Percentiles rank a stretch among this genome's conserved stretches.
These are phyloP conservation scores for Vicia faba DNA, from an alignment of 306 rosid genomes.

Conservation along the genomic window DNA sequence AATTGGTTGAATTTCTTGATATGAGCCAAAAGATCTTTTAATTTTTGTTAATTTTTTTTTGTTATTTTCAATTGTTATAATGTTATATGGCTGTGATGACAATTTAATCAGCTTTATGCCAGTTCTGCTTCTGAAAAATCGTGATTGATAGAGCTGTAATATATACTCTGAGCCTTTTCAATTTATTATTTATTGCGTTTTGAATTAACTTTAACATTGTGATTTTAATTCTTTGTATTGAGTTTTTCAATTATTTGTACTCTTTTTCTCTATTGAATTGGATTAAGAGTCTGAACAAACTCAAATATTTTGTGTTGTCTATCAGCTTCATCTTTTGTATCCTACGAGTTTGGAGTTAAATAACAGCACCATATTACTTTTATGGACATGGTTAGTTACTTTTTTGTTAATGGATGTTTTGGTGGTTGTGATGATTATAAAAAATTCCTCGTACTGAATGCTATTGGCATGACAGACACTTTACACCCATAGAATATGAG, in stretches of 20 bases:
- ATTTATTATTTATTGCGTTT: neutral
- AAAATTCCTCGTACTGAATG: constrained; percentile 98
- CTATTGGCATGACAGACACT: constrained; percentile 95
- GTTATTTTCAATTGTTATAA: neutral
- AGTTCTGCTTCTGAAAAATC: constrained; percentile 93
- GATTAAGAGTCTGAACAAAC: neutral
- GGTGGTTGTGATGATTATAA: constrained; percentile 83
- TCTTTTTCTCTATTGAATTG: neutral
- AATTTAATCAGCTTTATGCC: constrained; percentile 74
- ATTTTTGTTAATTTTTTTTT: neutral
- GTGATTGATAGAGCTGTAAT: constrained; percentile 87
- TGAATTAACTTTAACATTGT: no score
- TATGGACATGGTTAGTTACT: no score
- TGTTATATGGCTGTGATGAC: constrained; percentile 57
- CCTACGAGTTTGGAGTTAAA: neutral
- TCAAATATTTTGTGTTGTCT: neutral
- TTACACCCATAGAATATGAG: constrained; percentile 99
- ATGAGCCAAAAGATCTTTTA: constrained; percentile 53
- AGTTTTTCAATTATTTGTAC: constrained; percentile 31
- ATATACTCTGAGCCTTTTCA: constrained; percentile 53
- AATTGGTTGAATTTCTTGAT: constrained; percentile 86
- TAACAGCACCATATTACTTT: neutral
- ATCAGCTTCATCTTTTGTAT: constrained; percentile 7
- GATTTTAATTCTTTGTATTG: neutral
- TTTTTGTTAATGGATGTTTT: neutral